phyloP scores from a whole-genome alignment of 495 filamentous ascomycete species.

The Trichoderma virens region DNA sequence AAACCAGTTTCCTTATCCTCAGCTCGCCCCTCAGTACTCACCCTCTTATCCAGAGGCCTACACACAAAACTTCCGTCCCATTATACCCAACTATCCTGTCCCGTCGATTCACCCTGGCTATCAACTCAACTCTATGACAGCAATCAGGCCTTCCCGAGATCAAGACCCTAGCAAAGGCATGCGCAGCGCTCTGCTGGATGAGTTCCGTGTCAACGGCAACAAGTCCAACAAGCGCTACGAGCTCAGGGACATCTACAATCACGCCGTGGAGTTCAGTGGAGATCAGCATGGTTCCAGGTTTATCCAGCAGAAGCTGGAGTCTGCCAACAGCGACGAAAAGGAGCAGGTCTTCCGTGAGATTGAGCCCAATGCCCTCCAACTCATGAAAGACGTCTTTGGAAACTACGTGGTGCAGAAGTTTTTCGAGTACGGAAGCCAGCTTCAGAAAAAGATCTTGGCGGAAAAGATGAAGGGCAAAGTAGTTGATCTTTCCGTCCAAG shows the following conservation, averaged over 20 bases:
- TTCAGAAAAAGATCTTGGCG: constrained; percentile 82
- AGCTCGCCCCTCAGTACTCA: neutral
- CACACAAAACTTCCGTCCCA: neutral
- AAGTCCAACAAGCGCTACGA: constrained; percentile 78
- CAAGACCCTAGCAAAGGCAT: constrained; percentile 57
- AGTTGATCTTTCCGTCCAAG: constrained; percentile 69
- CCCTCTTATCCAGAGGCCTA: neutral
- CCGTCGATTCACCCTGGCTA: neutral
- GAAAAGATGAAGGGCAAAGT: constrained; percentile 82
- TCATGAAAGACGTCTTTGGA: constrained; percentile 95
- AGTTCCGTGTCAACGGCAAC: constrained; percentile 61
- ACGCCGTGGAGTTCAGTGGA: constrained; percentile 90
- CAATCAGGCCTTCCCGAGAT: constrained; percentile 40
- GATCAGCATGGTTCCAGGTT: constrained; percentile 95
- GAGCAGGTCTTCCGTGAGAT: constrained; percentile 90
- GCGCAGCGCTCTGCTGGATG: constrained; percentile 66
- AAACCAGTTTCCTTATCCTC: neutral
- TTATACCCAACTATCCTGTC: neutral
- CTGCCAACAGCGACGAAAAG: constrained; percentile 94
- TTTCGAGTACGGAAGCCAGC: constrained; percentile 92
- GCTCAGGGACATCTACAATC: constrained; percentile 82
- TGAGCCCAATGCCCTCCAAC: constrained; percentile 67
- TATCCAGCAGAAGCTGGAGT: constrained; percentile 90
- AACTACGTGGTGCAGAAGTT: constrained; percentile 99
- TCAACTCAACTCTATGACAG: neutral